Base-by-base conservation (phyloP, 768 basidiomycete genomes). In the Guyanaporus albipodus region DNA sequence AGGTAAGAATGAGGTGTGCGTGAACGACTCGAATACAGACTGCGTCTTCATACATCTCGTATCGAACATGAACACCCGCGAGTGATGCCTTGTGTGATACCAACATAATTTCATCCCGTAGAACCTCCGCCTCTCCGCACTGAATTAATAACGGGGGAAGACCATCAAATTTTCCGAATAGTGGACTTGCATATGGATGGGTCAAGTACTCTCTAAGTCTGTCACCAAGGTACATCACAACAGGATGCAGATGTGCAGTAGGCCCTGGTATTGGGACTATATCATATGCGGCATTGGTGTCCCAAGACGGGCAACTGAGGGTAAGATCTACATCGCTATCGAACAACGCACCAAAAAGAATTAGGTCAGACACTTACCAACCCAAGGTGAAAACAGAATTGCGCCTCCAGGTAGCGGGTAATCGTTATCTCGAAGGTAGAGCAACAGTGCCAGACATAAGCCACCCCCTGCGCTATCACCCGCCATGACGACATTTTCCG, bases 221-320 rank as follows among this genome's bases (percentile, higher is more conserved):
- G 53, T 83, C 85, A 14, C 94, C 95, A 11, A 98, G 82, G 60
- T 97, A 96, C 58, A 94, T 85, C n/a, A 82, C 80, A 42, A 99
- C 85, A 1, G 95, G 95, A 62, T 98, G 89, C 60, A 97, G 75
- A 63, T 94, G 92, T 59, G 91, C 89, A 48, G 83, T 83, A 1
- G 72, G 70, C 17, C 75, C 69, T 5, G 89, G 89, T 38, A 75
- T 74, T 3, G 88, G 85, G 2, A 93, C 80, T 36, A 94, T 82
- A 63, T 93, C 91, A 64, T 75, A 93, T n/a, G 75, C 69, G 22
- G 86, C 82, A 64, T 97, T 97, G 46, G 87, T 88, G 24, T 95
- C 91, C 91, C 95, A 98, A n/a, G 92, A 95, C 46, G 93, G 90
- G 64, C 93, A 97, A 55, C 91, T 94, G 82, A 96, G 90, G 0